Evolutionary conservation across 1,284 basidiomycete genomes (phyloP), one percentile per base, ranked within the genome.

Genomic region (Puccinia polysora): DNA sequence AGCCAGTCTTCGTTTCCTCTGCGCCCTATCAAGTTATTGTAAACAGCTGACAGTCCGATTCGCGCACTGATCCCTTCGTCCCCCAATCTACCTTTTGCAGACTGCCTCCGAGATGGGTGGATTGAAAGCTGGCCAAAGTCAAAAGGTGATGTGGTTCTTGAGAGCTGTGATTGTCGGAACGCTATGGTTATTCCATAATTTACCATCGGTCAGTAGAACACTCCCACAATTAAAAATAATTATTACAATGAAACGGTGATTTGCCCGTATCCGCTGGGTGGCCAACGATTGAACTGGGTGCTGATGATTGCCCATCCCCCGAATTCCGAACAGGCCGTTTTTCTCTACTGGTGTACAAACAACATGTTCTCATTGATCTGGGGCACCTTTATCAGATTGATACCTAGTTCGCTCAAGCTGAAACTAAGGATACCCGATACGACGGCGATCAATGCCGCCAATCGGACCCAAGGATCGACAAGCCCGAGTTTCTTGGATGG

Each of bases 101-200:
- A 67, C 65, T 38, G 65, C 65, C n/a, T 50, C 65, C 23, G 65
- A 67, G 38, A 55, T 67, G 65, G 65, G 65, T 40, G 65, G 65
- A 20, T 36, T 67, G 65, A 67, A 55, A 45, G 52, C 65, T n/a
- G 65, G 50, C 25, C 65, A 67, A 45, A 55, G 50, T 40, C 32
- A 40, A 25, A 67, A 55, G 6, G 65, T 67, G 12, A 56, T 67
- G 50, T 67, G 65, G 65, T 67, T 67, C 32, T 52, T 67, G 15
- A 18, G 65, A 32, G 30, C 50, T n/a, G 65, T 56, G 2, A 67
- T 67, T 28, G 38, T 67, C 25, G 65, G 52, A 30, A 67, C 65
- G 0, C 36, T 67, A 30, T 67, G 65, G 65, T 56, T 67, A 43
- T 67, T 67, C 30, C 52, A 67, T 30, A 36, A 67, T 45, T 36